Evolutionary conservation across 768 basidiomycete genomes (phyloP).

Genomic region (Amanita exitialis): DNA sequence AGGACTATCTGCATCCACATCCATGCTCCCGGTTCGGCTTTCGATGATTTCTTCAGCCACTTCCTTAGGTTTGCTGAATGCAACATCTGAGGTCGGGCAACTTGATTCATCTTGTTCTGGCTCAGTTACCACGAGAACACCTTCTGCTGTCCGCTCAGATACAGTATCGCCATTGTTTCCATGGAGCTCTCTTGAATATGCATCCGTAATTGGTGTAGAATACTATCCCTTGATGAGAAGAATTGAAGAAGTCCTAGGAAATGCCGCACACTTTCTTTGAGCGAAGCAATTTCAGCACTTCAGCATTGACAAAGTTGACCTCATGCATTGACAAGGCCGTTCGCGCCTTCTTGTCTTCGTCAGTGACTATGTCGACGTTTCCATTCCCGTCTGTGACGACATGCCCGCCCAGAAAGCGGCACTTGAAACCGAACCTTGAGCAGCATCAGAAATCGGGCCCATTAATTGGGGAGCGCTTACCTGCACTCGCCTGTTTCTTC

Average conservation of each 20-base stretch:
- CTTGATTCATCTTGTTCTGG: conserved; percentile 28
- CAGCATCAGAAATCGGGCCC: not conserved
- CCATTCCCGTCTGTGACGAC: conserved; percentile 37
- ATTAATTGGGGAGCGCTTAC: conserved; percentile 14
- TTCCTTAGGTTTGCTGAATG: conserved; percentile 2
- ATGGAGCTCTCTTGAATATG: conserved; percentile 48
- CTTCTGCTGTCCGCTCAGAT: conserved; percentile 15
- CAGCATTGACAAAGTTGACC: conserved; percentile 55
- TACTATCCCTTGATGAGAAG: conserved; percentile 32
- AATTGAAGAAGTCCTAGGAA: not conserved
- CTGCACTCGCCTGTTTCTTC: conserved; percentile 65
- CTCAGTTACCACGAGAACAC: conserved; percentile 24
- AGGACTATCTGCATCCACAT: conserved; percentile 35
- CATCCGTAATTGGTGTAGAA: conserved; percentile 49
- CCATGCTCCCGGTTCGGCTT: conserved; percentile 24
- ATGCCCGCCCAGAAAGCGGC: conserved; percentile 83
- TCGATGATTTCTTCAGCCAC: conserved; percentile 17
- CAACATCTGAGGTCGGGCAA: conserved; percentile 7
- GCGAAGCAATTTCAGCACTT: conserved; percentile 50
- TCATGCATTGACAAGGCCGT: conserved; percentile 43
- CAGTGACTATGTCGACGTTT: conserved; percentile 30
- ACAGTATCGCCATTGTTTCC: conserved; percentile 18
- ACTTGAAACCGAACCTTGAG: conserved; percentile 69
- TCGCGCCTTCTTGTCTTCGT: conserved; percentile 50
- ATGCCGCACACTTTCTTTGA: conserved; percentile 38